Percentiles rank a stretch among this genome's conserved stretches.
Conservation (phyloP, 148 eudicot genomes). For the Vaccinium macrocarpon region DNA sequence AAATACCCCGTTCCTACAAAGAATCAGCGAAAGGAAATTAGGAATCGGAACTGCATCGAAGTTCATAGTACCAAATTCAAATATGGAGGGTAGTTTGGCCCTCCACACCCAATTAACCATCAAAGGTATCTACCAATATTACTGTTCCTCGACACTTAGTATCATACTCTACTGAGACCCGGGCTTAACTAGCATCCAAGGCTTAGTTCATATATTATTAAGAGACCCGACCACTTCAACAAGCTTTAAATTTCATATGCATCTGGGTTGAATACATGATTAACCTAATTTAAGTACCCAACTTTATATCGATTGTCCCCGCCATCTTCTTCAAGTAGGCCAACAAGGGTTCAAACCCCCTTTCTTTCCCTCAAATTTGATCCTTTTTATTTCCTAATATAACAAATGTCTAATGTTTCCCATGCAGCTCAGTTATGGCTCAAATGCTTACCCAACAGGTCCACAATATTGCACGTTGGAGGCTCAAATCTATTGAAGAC, state of each 20-base stretch:
- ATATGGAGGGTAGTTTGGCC: not conserved
- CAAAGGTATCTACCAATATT: not conserved
- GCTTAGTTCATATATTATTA: not conserved
- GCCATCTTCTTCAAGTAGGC: not conserved
- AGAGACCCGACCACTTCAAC: not conserved
- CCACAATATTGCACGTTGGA: not conserved
- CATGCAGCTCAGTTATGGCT: not conserved
- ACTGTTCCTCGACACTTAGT: not conserved
- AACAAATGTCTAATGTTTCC: not conserved
- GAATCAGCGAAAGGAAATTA: conserved; percentile 9
- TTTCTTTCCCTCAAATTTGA: not conserved
- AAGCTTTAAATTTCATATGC: not conserved
- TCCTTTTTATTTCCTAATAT: not conserved
- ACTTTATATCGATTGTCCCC: not conserved
- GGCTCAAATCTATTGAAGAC: not conserved
- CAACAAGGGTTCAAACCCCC: not conserved
- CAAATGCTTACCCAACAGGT: not conserved
- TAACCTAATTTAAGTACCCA: not conserved
- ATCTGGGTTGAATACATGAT: not conserved
- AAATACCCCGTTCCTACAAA: conserved; percentile 85
- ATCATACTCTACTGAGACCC: not conserved
- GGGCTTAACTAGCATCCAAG: not conserved
- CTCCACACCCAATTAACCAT: not conserved
- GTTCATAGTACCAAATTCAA: not conserved
- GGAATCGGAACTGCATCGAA: not conserved